Conservation (phyloP, 73 alveolate species). For the Blepharisma stoltei region DNA sequence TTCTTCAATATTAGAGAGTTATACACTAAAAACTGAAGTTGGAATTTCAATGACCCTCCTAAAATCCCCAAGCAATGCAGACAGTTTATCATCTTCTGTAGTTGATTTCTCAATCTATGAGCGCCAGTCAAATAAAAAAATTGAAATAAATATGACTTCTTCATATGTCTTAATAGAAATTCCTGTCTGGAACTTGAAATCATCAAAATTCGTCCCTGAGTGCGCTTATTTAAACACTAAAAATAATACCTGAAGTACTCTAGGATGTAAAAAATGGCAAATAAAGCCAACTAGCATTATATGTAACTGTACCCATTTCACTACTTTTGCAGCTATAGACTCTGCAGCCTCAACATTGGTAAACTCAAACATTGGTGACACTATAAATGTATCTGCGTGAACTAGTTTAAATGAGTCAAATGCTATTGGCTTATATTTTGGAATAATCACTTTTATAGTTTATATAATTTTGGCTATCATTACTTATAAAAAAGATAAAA, state of each 20-base stretch:
- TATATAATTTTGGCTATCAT: not conserved
- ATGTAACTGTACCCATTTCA: not conserved
- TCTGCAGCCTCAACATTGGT: not conserved
- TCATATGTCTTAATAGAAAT: no score
- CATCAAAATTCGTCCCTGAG: no score
- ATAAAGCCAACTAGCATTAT: not conserved
- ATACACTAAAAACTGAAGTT: no score
- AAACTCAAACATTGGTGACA: not conserved
- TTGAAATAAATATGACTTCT: no score
- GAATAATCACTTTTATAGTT: not conserved
- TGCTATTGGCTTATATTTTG: constrained; percentile 11
- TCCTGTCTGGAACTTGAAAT: no score
- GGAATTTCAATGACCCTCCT: no score
- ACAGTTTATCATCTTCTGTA: no score
- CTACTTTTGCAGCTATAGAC: not conserved
- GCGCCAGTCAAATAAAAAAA: no score
- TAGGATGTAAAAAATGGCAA: not conserved
- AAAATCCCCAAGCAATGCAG: no score
- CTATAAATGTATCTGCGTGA: not conserved
- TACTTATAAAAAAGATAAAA: not conserved
- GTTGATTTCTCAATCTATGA: no score
- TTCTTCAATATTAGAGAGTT: no score
- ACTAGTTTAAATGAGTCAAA: not conserved
- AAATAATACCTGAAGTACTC: not conserved
- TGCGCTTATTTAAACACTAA: no score